These are phyloP conservation scores for Daldinia sp. DNA, from an alignment of 2,329 filamentous ascomycete genomes.

Conservation along the genomic window DNA sequence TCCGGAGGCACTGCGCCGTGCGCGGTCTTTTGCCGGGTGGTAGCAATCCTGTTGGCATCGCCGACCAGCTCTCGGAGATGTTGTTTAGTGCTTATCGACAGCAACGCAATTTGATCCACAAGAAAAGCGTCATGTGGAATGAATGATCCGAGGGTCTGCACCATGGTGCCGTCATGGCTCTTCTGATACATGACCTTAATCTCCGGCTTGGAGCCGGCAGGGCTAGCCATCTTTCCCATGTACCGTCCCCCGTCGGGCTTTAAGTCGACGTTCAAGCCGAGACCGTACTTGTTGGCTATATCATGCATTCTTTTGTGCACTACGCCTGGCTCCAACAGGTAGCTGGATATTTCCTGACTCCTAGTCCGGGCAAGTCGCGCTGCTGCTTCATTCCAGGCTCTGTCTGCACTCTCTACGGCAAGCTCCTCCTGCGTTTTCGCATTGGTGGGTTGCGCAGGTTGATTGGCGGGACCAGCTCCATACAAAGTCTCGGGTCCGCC, in stretches of 20 bases:
- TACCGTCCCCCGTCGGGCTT: constrained; percentile 52
- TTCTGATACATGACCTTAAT: constrained; percentile 63
- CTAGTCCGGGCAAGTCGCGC: constrained; percentile 66
- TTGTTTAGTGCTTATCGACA: constrained; percentile 85
- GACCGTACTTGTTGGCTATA: constrained; percentile 65
- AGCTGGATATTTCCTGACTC: constrained; percentile 75
- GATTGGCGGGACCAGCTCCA: constrained; percentile 71
- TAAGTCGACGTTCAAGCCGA: constrained; percentile 63
- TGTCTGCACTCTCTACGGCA: constrained; percentile 70
- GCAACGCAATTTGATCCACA: constrained; percentile 81
- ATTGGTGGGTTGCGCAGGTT: constrained; percentile 59
- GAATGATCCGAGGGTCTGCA: constrained; percentile 71
- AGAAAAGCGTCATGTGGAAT: constrained; percentile 79
- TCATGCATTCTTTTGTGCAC: constrained; percentile 66
- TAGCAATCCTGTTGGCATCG: constrained; percentile 75
- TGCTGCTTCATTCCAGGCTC: constrained; percentile 72
- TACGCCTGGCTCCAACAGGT: constrained; percentile 74
- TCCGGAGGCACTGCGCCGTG: constrained; percentile 81
- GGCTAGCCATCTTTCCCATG: constrained; percentile 59
- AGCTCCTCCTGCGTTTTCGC: constrained; percentile 68
- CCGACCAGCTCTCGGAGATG: constrained; percentile 78
- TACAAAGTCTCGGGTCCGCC: constrained; percentile 67
- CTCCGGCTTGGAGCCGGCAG: constrained; percentile 58
- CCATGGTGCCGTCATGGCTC: constrained; percentile 67
- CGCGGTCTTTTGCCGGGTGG: constrained; percentile 77